phyloP scores from a whole-genome alignment of 2,329 filamentous ascomycete genomes.

The Penicillium capsulatum region DNA sequence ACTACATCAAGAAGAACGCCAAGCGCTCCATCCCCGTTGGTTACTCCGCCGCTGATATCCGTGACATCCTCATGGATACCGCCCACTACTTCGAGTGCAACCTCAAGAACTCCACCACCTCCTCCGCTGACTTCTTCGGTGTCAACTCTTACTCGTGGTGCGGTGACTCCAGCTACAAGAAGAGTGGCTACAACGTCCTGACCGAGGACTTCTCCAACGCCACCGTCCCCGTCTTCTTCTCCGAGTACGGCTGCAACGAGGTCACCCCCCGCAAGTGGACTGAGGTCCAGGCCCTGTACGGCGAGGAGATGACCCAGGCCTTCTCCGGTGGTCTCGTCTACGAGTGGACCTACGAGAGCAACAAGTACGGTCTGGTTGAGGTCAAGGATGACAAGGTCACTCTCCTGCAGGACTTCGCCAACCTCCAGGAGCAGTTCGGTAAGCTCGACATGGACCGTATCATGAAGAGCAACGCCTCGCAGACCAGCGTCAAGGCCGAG shows the following conservation, averaged over 20 bases:
- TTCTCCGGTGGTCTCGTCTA: conserved; percentile 57
- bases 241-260: conserved; percentile 63
- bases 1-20: conserved; percentile 60
- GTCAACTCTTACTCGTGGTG: conserved; percentile 69
- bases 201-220: conserved; percentile 56
- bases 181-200: conserved; percentile 54
- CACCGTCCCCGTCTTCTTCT: conserved; percentile 62
- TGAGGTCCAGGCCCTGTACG: conserved; percentile 59
- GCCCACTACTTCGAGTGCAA: conserved; percentile 60
- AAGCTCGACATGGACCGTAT: conserved; percentile 68
- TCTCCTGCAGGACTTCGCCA: conserved; percentile 64
- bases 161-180: conserved; percentile 53
- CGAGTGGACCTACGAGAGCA: conserved; percentile 48
- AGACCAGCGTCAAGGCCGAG: conserved; percentile 54
- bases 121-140: conserved; percentile 61
- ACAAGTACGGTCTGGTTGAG: conserved; percentile 56
- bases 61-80: conserved; percentile 56
- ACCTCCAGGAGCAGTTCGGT: conserved; percentile 69
- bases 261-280: conserved; percentile 56
- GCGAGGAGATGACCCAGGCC: conserved; percentile 54
- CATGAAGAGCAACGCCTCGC: conserved; percentile 57
- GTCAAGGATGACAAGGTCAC: conserved; percentile 55
- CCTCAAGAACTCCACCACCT: conserved; percentile 46
- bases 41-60: conserved; percentile 64
- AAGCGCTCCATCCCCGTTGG: conserved; percentile 60